Percentiles rank a stretch among this genome's conserved stretches.
These are phyloP conservation scores for Mucor circinelloides DNA, from an alignment of 371 early-diverging fungal species.

Conservation along the genomic window DNA sequence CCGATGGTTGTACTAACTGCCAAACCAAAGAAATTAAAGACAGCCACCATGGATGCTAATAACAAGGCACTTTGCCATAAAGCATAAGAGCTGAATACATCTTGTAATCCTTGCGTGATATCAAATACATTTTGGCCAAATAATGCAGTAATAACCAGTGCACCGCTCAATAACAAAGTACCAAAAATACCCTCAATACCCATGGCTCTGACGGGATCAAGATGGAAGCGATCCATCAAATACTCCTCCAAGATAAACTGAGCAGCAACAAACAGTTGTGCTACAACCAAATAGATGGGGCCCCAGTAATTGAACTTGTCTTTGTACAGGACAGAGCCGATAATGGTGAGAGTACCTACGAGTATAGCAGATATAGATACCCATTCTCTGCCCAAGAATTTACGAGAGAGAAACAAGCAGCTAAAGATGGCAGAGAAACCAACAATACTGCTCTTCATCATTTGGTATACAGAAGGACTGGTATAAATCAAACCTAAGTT, in stretches of 20 bases:
- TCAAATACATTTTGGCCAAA: constrained; percentile 29
- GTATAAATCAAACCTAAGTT: constrained; percentile 50
- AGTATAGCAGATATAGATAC: constrained; percentile 34
- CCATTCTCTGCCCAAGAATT: constrained; percentile 44
- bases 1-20: constrained; percentile 43
- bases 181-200: constrained; percentile 50
- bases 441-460: constrained; percentile 50
- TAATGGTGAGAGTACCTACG: constrained; percentile 29
- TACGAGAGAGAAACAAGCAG: constrained; percentile 41
- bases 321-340: constrained; percentile 14
- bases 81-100: constrained; percentile 21
- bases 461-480: constrained; percentile 50
- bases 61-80: constrained; percentile 46
- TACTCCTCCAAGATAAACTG: constrained; percentile 52
- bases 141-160: constrained; percentile 24
- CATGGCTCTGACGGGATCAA: constrained; percentile 52
- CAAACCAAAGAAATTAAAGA: constrained; percentile 51
- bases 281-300: constrained; percentile 33
- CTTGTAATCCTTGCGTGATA: constrained; percentile 28
- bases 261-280: constrained; percentile 45
- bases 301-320: constrained; percentile 26
- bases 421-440: constrained; percentile 50
- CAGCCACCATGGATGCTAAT: constrained; percentile 43
- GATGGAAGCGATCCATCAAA: constrained; percentile 46
- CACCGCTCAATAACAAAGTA: constrained; percentile 24